These are phyloP conservation scores for Juglanconis juglandina DNA, from an alignment of 2,329 filamentous ascomycete species.

Conservation along the genomic window DNA sequence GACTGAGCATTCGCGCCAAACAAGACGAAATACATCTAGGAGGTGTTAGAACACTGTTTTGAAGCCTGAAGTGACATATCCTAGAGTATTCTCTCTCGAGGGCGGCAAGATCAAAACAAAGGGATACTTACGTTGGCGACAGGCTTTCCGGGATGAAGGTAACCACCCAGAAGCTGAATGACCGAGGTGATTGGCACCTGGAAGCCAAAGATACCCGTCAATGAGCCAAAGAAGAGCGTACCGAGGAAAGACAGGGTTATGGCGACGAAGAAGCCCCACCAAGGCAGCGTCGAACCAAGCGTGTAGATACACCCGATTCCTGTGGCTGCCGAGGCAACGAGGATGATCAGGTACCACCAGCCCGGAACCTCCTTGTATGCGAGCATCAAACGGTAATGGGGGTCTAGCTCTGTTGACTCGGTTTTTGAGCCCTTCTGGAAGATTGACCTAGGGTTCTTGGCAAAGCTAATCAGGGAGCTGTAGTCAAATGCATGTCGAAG, in stretches of 20 bases:
- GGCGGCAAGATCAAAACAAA: too few species aligned
- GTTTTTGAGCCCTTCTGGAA: slow-evolving; percentile 1
- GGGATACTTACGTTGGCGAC: slow-evolving; percentile 30
- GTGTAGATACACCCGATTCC: slow-evolving; percentile 37
- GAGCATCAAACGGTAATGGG: slow-evolving; percentile 40
- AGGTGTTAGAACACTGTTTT: too few species aligned
- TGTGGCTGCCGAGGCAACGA: slow-evolving; percentile 31
- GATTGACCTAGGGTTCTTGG: slow-evolving; percentile 16
- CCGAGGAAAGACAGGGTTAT: slow-evolving; percentile 33
- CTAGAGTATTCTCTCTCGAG: too few species aligned
- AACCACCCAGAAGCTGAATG: slow-evolving; percentile 46
- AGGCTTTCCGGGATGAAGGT: slow-evolving; percentile 38
- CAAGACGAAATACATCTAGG: slow-evolving; percentile 38
- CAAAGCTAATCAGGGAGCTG: not conserved
- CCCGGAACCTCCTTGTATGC: slow-evolving; percentile 39
- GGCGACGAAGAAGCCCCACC: slow-evolving; percentile 41
- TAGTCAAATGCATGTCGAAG: slow-evolving; percentile 32
- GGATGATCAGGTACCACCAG: slow-evolving; percentile 38
- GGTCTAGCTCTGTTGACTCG: slow-evolving; percentile 27
- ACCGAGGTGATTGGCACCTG: slow-evolving; percentile 33
- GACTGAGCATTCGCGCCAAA: slow-evolving; percentile 31
- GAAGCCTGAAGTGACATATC: too few species aligned
- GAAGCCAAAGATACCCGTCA: slow-evolving; percentile 37
- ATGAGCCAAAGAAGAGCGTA: slow-evolving; percentile 38
- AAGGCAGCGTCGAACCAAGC: slow-evolving; percentile 33